phyloP scores from a whole-genome alignment of 805 yeast species.

The Kuraishia piskuri region DNA sequence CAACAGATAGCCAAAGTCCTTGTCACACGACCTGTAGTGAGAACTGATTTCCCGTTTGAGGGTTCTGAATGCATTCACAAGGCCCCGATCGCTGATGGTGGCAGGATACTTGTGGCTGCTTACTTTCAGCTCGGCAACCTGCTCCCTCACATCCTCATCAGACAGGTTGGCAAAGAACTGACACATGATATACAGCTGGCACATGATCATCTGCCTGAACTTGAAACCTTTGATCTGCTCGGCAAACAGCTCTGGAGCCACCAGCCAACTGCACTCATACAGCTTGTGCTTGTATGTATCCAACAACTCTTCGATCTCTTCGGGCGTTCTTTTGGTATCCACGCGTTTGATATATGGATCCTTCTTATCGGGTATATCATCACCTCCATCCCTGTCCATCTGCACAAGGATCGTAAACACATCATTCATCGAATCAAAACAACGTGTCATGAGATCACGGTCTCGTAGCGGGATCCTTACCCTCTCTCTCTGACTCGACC shows the following conservation, averaged over 20 bases:
- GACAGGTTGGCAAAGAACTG: slow-evolving; percentile 10
- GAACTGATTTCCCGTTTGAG: slow-evolving; percentile 13
- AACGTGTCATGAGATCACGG: not conserved
- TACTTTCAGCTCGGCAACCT: not conserved
- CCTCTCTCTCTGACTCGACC: not conserved
- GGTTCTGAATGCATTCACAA: not conserved
- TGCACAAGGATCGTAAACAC: not conserved
- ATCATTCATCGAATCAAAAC: not conserved
- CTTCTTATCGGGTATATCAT: not conserved
- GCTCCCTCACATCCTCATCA: not conserved
- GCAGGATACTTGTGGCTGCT: not conserved
- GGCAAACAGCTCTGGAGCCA: slow-evolving; percentile 14
- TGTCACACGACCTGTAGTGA: slow-evolving; percentile 10
- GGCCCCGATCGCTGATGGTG: not conserved
- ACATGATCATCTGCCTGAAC: slow-evolving; percentile 9
- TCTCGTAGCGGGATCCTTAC: not conserved
- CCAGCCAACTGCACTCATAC: slow-evolving; percentile 20
- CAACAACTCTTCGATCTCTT: slow-evolving; percentile 2
- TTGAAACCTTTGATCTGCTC: slow-evolving; percentile 11
- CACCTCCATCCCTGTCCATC: not conserved
- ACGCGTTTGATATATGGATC: not conserved
- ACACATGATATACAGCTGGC: slow-evolving; percentile 18
- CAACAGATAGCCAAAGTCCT: slow-evolving; percentile 8
- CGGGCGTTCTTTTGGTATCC: not conserved
- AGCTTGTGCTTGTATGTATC: slow-evolving; percentile 8